Conservation (phyloP, 176 grass and related monocot genomes). For the Triticum urartu region DNA sequence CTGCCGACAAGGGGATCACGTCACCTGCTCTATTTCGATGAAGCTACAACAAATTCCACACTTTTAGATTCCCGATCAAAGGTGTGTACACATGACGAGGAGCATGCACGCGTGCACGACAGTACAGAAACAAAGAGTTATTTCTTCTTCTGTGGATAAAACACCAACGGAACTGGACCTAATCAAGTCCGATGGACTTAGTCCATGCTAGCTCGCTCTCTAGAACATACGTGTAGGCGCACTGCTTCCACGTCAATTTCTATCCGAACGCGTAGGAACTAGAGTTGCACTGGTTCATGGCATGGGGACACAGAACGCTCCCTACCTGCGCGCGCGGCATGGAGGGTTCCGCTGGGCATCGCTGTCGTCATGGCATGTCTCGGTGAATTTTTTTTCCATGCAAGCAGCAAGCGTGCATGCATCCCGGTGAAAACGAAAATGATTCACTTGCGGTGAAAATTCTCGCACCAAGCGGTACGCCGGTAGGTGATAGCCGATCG, state of each 20-base stretch:
- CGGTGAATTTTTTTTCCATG: slow-evolving; percentile 20
- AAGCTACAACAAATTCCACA: background rate
- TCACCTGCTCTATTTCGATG: background rate
- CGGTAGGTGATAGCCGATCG: no score
- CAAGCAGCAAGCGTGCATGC: background rate
- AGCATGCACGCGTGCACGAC: no score
- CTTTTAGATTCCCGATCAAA: background rate
- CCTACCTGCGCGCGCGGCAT: no score
- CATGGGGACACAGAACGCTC: no score
- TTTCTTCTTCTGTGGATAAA: background rate
- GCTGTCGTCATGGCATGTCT: background rate
- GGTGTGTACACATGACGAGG: background rate
- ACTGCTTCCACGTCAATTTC: no score
- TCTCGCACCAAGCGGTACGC: no score
- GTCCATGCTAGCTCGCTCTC: background rate
- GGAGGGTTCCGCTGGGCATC: background rate
- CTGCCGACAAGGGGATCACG: background rate
- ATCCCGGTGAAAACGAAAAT: no score
- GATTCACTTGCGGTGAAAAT: no score
- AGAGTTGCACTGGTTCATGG: no score
- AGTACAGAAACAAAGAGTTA: no score
- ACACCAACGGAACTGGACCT: background rate
- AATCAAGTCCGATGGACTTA: background rate
- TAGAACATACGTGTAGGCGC: background rate
- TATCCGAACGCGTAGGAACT: no score